Conservation (phyloP, 306 rosid species). For the Begonia fuchsioides region DNA sequence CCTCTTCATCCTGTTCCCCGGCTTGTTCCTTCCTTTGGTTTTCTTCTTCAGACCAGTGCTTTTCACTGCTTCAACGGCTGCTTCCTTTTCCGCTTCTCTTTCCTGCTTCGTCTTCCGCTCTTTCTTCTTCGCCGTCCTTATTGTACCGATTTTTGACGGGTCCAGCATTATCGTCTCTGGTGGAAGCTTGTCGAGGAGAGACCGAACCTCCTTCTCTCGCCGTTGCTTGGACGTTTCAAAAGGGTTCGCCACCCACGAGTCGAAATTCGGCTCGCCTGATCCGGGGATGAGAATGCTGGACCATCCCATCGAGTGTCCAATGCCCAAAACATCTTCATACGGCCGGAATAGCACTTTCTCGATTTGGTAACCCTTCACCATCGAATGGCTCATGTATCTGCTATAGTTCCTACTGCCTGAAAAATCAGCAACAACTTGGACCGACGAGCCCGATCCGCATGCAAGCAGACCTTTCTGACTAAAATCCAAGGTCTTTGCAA, state of each 20-base stretch:
- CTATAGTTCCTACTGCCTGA: conserved; percentile 42
- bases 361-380: conserved; percentile 76
- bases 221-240: conserved; percentile 74
- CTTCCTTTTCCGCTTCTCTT: conserved; percentile 55
- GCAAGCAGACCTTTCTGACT: conserved; percentile 91
- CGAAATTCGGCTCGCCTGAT: conserved; percentile 87
- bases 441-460: conserved; percentile 37
- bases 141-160: conserved; percentile 63
- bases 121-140: conserved; percentile 24
- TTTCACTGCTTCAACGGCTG: conserved; percentile 49
- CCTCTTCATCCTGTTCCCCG: conserved; percentile 46
- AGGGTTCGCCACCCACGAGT: conserved; percentile 78
- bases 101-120: conserved; percentile 33
- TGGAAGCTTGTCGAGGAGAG: conserved; percentile 68
- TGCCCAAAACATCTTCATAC: conserved; percentile 75
- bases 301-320: conserved; percentile 93
- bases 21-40: conserved; percentile 79
- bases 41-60: conserved; percentile 47
- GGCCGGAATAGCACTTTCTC: conserved; percentile 56
- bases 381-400: conserved; percentile 68
- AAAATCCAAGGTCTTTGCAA: conserved; percentile 70
- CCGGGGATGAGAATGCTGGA: conserved; percentile 90
- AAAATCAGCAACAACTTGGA: conserved; percentile 40
- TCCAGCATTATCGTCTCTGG: conserved; percentile 68
- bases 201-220: conserved; percentile 66